Evolutionary conservation across 305 asterid species (phyloP), one percentile per base, ranked within the genome.

Genomic region (Petunia hybrid): DNA sequence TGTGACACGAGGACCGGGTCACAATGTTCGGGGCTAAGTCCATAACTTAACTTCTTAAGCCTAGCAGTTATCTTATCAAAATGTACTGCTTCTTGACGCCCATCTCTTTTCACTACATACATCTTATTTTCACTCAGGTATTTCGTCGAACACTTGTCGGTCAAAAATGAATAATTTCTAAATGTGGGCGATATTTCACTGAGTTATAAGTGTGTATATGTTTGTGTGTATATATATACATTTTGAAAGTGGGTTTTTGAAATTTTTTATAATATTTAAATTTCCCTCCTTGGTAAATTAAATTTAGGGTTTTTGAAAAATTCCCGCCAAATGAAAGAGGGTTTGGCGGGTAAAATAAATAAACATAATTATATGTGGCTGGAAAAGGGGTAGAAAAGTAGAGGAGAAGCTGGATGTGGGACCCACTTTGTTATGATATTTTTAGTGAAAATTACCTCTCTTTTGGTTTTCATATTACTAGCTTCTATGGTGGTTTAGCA

Each of bases 101-200:
- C 98, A 68, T 95, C 97, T 84, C 99, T 90, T 96, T 95, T 95
- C 83, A 92, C 90, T 81, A 95, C 99, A 51, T 92, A 92, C 99
- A 95, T 60, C 39, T 60, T 46, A 41, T 36, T 59, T 85, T 86
- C 87, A 66, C 3, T 78, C 83, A 70, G 91, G 89, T 91, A 84
- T 89, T 91, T 85, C 10, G 83, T 86, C 97, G 84, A 92, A 91
- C 93, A 84, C 86, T 71, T 48, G 78, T 39, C 59, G 48, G 77
- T 46, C 0, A 12, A 6, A 12, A 46, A 38, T 4, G 55, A 22
- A 22, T 0, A 22, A 67, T 41, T 41, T 6, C 3, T 66, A 6
- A 8, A 6, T 14, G 12, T 71, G 48, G 12, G 43, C 10, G 1
- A 10, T 5, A 71, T 10, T 71, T 71, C 77, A 46, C 43, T 71